Evolutionary conservation across 23 red algal genomes (phyloP), one percentile per base, ranked within the genome.

Genomic region (Pyropia yezoensis): DNA sequence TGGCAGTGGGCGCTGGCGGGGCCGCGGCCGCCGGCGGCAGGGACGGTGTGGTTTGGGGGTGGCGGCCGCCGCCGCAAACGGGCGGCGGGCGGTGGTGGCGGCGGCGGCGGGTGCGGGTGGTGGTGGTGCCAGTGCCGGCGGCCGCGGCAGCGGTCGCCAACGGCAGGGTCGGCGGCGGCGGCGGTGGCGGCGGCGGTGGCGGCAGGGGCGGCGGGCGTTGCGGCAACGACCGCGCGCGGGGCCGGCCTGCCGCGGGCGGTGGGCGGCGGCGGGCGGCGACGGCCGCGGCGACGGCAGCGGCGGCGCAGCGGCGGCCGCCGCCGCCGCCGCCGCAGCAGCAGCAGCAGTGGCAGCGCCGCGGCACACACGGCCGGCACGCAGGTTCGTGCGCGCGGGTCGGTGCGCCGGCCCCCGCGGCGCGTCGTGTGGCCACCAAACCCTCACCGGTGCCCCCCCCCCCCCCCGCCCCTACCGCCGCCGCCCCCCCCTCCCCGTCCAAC

Each of bases 91-190:
- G 79, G 66, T 18, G n/a, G n/a, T n/a, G 26, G 33, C 33, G 67
- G 14, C 3, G 67, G 66, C 28, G 79, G n/a, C 61, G 53, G 79
- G 64, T 26, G 67, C 57, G 4, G 67, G 66, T 53, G 79, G 45
- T 18, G 79, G 74, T 52, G 30, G 49, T 12, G 18, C 16, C 1
- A 61, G 62, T 4, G 75, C 57, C 1, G 27, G 23, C 18, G 49
- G 18, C 2, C 52, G 27, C 33, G 49, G 47, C 24, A 45, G 45
- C n/a, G 21, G 13, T 0, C 54, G 59, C 8, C 18, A 33, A 15
- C 39, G 62, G 7, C 57, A 80, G 53, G 2, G 55, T 3, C 55
- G 24, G 55, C 55, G 21, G 20, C 24, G 6, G 21, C 21, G 6
- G 21, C 20, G 39, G 32, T 7, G 19, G 7, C 62, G 62, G 8